phyloP scores from a whole-genome alignment of 768 basidiomycete genomes.

The Hydnomerulius pinastri region DNA sequence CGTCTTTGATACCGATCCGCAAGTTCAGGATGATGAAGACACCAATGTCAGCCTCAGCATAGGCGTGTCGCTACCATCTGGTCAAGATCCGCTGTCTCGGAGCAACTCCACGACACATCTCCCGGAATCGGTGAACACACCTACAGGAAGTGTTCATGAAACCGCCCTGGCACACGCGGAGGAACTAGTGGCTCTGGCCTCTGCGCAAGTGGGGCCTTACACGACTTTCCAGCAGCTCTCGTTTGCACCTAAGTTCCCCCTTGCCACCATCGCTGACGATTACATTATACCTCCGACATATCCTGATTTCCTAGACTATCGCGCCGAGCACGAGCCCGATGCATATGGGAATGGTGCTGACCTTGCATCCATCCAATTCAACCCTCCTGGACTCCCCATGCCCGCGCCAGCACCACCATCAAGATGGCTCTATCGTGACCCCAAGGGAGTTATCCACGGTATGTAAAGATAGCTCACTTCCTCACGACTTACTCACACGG shows the following conservation, averaged over 20 bases:
- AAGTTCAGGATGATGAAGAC: constrained; percentile 49
- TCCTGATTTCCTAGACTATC: constrained; percentile 72
- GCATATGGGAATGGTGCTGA: constrained; percentile 45
- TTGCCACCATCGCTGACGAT: constrained; percentile 85
- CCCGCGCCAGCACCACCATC: constrained; percentile 68
- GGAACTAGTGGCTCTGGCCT: constrained; percentile 66
- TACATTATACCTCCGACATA: constrained; percentile 93
- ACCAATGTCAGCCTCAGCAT: constrained; percentile 63
- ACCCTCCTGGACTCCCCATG: constrained; percentile 77
- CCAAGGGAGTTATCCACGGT: constrained; percentile 81
- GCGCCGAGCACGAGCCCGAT: constrained; percentile 62
- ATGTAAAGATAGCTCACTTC: constrained; percentile 23
- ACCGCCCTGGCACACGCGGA: constrained; percentile 52
- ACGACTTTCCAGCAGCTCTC: constrained; percentile 90
- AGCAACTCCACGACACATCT: constrained; percentile 30
- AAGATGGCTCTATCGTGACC: constrained; percentile 84
- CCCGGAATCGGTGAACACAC: constrained; percentile 20
- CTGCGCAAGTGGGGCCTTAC: constrained; percentile 78
- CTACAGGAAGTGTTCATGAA: constrained; percentile 36
- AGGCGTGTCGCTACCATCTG: constrained; percentile 55
- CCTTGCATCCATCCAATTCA: constrained; percentile 65
- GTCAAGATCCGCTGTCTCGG: constrained; percentile 34
- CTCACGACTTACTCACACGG: constrained; percentile 9
- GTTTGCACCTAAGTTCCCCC: constrained; percentile 86
- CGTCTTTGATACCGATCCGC: constrained; percentile 45